These are phyloP conservation scores for Lagerstroemia speciosa DNA, from an alignment of 345 rosid species.

Conservation along the genomic window DNA sequence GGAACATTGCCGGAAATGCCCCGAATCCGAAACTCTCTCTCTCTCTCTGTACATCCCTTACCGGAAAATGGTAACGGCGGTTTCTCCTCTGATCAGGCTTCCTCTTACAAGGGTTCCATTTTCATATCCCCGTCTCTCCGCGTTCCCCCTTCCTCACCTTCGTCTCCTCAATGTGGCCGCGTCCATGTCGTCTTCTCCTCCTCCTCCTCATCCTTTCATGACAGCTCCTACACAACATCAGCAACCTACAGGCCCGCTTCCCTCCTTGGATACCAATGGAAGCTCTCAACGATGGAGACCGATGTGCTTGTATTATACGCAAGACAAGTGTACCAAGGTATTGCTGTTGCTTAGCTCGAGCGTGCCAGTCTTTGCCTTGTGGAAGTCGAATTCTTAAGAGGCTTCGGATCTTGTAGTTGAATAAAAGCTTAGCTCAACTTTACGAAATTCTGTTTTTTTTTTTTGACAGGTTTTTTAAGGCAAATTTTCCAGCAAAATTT, in stretches of 20 bases:
- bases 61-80: neutral
- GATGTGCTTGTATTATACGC: conserved; percentile 77
- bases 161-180: conserved; percentile 15
- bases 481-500: too few relatives aligned
- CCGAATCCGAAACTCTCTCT: neutral
- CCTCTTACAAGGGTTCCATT: neutral
- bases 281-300: conserved; percentile 46
- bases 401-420: neutral
- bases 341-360: neutral
- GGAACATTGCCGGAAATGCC: neutral
- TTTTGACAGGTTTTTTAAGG: too few relatives aligned
- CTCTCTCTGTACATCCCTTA: neutral
- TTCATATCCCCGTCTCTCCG: conserved; percentile 4
- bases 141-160: conserved; percentile 12
- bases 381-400: neutral
- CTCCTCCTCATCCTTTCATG: conserved; percentile 26
- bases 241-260: neutral
- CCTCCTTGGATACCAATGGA: neutral
- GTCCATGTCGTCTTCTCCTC: conserved; percentile 20
- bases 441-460: too few relatives aligned
- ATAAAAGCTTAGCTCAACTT: neutral
- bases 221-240: neutral
- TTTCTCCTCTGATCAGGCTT: neutral
- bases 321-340: conserved; percentile 77
- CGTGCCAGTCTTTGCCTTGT: neutral